phyloP scores from a whole-genome alignment of 2,329 filamentous ascomycete species.

The Colletotrichum aenigma region DNA sequence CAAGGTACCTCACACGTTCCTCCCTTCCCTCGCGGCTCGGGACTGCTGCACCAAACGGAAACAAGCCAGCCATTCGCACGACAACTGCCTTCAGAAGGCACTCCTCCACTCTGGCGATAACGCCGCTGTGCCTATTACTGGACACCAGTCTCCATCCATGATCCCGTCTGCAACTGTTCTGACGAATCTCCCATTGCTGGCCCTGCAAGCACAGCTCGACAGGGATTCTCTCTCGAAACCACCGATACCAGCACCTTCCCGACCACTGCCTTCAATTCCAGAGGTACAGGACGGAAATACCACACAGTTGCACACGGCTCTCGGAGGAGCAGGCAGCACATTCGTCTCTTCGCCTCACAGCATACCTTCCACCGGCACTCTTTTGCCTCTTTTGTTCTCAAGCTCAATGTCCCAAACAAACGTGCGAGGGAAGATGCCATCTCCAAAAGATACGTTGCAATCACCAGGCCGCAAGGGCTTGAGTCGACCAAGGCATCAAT shows the following conservation, averaged over 20 bases:
- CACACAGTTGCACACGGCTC: not conserved
- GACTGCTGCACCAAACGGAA: not conserved
- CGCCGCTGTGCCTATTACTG: not conserved
- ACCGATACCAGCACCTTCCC: not conserved
- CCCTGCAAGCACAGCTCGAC: not conserved
- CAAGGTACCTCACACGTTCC: not conserved
- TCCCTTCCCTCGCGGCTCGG: not conserved
- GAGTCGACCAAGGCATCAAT: not conserved
- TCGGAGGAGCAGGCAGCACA: not conserved
- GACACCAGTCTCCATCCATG: not conserved
- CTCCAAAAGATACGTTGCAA: not conserved
- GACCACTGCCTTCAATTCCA: not conserved
- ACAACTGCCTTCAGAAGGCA: not conserved
- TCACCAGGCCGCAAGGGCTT: not conserved
- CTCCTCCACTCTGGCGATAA: slow-evolving; percentile 2
- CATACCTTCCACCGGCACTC: not conserved
- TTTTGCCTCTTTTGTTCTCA: not conserved
- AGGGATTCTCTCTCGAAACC: slow-evolving; percentile 5
- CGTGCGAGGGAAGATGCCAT: not conserved
- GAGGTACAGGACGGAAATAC: not conserved
- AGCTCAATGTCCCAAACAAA: not conserved
- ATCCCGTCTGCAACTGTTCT: not conserved
- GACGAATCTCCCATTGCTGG: not conserved
- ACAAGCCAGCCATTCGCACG: not conserved
- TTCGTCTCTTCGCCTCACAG: not conserved